Evolutionary conservation across 2,329 filamentous ascomycete species (phyloP), one percentile per base, ranked within the genome.

Genomic region (Plenodomus lindquistii): DNA sequence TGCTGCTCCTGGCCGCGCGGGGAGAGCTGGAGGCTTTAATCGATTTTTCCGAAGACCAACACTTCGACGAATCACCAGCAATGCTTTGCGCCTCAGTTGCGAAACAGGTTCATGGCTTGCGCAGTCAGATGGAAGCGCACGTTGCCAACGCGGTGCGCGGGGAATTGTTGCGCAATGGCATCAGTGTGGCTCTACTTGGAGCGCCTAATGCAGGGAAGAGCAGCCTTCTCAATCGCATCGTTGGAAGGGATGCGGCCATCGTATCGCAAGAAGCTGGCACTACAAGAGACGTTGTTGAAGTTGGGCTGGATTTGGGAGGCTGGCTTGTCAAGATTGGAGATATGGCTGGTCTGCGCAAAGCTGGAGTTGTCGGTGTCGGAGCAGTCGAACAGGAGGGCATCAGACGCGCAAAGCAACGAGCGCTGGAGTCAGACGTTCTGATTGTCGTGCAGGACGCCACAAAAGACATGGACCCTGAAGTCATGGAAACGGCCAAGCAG

Each of bases 201-300:
- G 91, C 92, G 6, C 94, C 94, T 1, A 99, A 99, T 65, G 91
- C 87, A 0, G 94, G 94, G 13, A 99, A 99, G 72, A 97, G 92
- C 70, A 97, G 91, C 13, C 73, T 99, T 50, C 84, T 99, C 73
- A 99, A 99, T 67, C 79, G 86, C 18, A 82, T 99, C 42, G 90
- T 97, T 2, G 93, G 94, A 0, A 81, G 92, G 43, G 93, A 97
- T 69, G 94, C 94, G 2, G 95, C 92, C 3, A 99, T 99, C 62
- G 94, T 99, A 7, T 96, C 91, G 37, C 81, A 85, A 1, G 92
- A 97, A 74, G 91, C 91, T 34, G 94, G 94, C 0, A 99, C 94
- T 0, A 99, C 94, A 6, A 79, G 94, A 51, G 94, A 99, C 74
- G 86, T 99, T 43, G 87, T 99, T 10, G 94, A 99, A 75, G 89